Base-by-base conservation (phyloP, 768 basidiomycete species). In the Nevesoporus exiguus region DNA sequence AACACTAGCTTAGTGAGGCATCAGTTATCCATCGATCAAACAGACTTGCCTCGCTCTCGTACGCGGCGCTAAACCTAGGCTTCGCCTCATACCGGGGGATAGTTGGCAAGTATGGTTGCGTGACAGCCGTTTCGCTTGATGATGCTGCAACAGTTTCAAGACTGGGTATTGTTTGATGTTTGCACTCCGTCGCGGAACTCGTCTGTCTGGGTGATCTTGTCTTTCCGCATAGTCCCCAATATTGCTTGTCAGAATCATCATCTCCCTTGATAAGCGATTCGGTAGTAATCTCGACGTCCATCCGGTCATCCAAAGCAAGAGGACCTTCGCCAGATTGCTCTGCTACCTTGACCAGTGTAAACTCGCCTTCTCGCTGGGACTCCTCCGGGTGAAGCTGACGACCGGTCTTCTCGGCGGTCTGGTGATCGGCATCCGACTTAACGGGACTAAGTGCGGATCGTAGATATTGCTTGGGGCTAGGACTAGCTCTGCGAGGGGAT, bases 81-180 rank as follows among this genome's bases (percentile, higher is more conserved):
- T 62, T 62, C 31, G 59, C 55, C 13, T 66, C 66, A 39, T 61
- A 64, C 21, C 57, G 54, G n/a, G 75, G 70, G 51, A 76, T 67
- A 24, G 27, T 31, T 22, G 75, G 74, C 14, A 73, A 41, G 48
- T 61, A 70, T 1, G 69, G 69, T 40, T 60, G 59, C n/a, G 58
- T 71, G 43, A 64, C 62, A 36, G 30, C 50, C 31, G 24, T 51
- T 27, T 65, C 65, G 31, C 42, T 55, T 57, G 67, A 49, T 36
- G 54, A 3, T 42, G 29, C 40, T 17, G 37, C 54, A 37, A 39
- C 61, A 27, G 61, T 55, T 52, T 65, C 63, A 46, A 46, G 17
- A 39, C 39, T 25, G 43, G 54, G 39, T 17, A 46, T 41, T 39
- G 17, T 42, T 39, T 25, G n/a, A 30, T 58, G 49, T 21, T 51